phyloP scores from a whole-genome alignment of 2,329 filamentous ascomycete genomes.

The Aspergillus uvarum region DNA sequence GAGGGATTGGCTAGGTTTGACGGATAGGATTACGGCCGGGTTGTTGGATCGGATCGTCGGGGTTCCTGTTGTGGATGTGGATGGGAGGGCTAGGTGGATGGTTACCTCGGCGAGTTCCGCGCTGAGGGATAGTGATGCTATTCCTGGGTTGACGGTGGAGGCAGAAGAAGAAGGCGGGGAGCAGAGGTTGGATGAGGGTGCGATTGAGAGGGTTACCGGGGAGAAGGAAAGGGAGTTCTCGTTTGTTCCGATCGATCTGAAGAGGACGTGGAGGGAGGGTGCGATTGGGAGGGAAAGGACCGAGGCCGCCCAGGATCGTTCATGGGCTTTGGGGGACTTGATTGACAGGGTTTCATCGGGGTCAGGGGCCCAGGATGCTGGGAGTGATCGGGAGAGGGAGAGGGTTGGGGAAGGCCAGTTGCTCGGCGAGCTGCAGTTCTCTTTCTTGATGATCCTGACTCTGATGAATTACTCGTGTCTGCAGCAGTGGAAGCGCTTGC shows the following conservation, averaged over 20 bases:
- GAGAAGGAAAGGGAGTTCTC: conserved; percentile 50
- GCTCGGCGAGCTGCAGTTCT: conserved; percentile 62
- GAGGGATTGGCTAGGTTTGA: conserved; percentile 56
- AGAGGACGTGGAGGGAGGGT: conserved; percentile 61
- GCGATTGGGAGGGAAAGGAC: conserved; percentile 63
- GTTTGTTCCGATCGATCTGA: conserved; percentile 60
- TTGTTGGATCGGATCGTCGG: conserved; percentile 55
- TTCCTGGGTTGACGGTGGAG: conserved; percentile 54
- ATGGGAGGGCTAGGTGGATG: conserved; percentile 51
- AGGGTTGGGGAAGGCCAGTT: conserved; percentile 38
- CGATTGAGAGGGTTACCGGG: conserved; percentile 24
- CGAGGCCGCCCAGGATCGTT: conserved; percentile 61
- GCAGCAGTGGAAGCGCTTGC: conserved; percentile 64
- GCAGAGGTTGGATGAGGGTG: conserved; percentile 11
- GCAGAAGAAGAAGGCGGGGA: conserved; percentile 12
- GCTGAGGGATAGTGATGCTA: conserved; percentile 56
- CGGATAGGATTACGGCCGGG: conserved; percentile 49
- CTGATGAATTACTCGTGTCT: conserved; percentile 66
- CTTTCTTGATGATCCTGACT: conserved; percentile 62
- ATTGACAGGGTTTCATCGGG: conserved; percentile 42
- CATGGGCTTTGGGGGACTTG: conserved; percentile 60
- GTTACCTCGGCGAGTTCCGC: conserved; percentile 60
- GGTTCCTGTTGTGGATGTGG: conserved; percentile 32
- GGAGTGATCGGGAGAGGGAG: conserved; percentile 6
- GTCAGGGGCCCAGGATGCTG: conserved; percentile 32